phyloP scores from a whole-genome alignment of 2,329 filamentous ascomycete genomes.

The Colletotrichum camelliae region DNA sequence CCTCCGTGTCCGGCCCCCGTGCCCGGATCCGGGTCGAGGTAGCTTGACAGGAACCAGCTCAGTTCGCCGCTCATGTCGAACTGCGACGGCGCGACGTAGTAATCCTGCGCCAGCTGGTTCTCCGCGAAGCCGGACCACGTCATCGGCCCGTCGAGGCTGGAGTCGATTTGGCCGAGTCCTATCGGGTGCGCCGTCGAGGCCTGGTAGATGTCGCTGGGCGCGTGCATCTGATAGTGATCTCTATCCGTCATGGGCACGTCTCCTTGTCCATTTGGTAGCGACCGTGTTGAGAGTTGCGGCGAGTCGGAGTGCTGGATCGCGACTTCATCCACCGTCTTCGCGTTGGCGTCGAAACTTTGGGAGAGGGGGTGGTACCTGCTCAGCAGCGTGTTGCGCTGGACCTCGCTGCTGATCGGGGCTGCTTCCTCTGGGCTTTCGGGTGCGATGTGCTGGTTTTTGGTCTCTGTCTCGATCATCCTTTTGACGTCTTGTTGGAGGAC shows the following conservation, averaged over 20 bases:
- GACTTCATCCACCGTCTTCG: slow-evolving; percentile 3
- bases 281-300: background rate
- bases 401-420: background rate
- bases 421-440: background rate
- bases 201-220: background rate
- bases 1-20: background rate
- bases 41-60: slow-evolving; percentile 7
- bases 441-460: background rate
- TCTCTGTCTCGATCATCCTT: background rate
- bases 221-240: background rate
- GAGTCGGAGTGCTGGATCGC: slow-evolving; percentile 4
- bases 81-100: slow-evolving; percentile 8
- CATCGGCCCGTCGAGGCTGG: background rate
- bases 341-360: background rate
- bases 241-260: background rate
- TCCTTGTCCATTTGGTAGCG: background rate
- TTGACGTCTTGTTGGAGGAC: slow-evolving; percentile 11
- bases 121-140: background rate
- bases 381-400: background rate
- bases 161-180: background rate
- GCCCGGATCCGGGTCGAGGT: background rate
- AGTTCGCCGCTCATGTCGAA: slow-evolving; percentile 12
- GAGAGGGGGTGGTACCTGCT: slow-evolving; percentile 8
- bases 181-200: background rate
- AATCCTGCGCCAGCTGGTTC: slow-evolving; percentile 1